These are phyloP conservation scores for Plasmodium inui DNA, from an alignment of 169 alveolate species.

Conservation along the genomic window DNA sequence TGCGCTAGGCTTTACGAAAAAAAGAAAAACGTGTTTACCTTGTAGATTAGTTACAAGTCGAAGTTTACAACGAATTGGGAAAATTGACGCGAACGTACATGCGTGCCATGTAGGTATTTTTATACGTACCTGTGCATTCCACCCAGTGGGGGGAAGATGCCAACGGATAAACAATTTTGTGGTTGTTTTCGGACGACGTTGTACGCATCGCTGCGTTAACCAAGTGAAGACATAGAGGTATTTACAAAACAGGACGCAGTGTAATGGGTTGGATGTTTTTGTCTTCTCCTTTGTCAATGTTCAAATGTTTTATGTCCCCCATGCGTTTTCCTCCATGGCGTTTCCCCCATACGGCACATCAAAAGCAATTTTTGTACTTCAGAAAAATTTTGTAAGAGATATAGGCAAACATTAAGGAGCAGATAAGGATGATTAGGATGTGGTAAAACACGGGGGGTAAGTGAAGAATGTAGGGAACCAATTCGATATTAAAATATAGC, in stretches of 20 bases:
- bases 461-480: slow-evolving; percentile 54
- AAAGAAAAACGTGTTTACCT: neutral
- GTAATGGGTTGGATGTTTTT: neutral
- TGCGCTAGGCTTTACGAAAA: neutral
- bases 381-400: slow-evolving; percentile 51
- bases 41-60: neutral
- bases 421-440: slow-evolving; percentile 26
- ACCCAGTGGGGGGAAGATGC: neutral
- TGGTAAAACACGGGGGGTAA: slow-evolving; percentile 70
- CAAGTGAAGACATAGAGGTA: neutral
- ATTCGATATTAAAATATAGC: slow-evolving; percentile 63
- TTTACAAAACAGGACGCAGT: neutral
- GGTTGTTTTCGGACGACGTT: neutral
- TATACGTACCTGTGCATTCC: neutral
- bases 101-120: neutral
- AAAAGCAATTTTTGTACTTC: slow-evolving; percentile 51
- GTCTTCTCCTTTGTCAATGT: neutral
- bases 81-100: neutral
- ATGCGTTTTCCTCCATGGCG: neutral
- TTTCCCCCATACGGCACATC: neutral
- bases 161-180: neutral
- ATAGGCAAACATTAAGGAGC: slow-evolving; percentile 28
- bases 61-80: neutral
- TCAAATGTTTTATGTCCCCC: slow-evolving; percentile 2
- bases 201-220: slow-evolving; percentile 1